Evolutionary conservation across 345 rosid genomes (phyloP).

Genomic region (Boechera retrofracta): DNA sequence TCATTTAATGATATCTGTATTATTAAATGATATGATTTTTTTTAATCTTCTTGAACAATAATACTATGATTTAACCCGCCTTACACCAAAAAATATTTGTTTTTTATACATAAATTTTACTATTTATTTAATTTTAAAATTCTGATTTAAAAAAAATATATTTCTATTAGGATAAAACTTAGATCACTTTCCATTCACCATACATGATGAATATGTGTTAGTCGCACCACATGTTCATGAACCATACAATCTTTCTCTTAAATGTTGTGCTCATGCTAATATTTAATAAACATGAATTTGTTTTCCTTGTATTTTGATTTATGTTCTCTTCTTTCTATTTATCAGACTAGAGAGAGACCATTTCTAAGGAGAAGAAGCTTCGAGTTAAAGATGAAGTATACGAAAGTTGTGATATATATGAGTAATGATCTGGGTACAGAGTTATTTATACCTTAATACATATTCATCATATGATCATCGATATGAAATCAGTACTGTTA

Average conservation of each 20-base stretch:
- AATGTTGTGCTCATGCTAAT: not conserved
- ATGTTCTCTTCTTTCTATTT: not conserved
- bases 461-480: constrained; percentile 24
- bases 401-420: constrained; percentile 13
- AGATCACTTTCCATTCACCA: too few species aligned
- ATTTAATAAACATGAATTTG: not conserved
- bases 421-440: constrained; percentile 27
- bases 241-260: too few species aligned
- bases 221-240: too few species aligned
- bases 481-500: constrained; percentile 11
- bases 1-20: not conserved
- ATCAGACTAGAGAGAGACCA: constrained; percentile 28
- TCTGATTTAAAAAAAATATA: too few species aligned
- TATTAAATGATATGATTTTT: not conserved
- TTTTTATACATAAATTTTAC: too few species aligned
- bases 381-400: constrained; percentile 20
- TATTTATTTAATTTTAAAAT: too few species aligned
- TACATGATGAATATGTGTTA: too few species aligned
- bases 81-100: too few species aligned
- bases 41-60: not conserved
- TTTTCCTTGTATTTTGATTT: not conserved
- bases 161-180: too few species aligned
- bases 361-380: constrained; percentile 18
- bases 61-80: too few species aligned
- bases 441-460: constrained; percentile 27